Conservation (phyloP, 2,329 filamentous ascomycete species). For the Xylaria sp. region DNA sequence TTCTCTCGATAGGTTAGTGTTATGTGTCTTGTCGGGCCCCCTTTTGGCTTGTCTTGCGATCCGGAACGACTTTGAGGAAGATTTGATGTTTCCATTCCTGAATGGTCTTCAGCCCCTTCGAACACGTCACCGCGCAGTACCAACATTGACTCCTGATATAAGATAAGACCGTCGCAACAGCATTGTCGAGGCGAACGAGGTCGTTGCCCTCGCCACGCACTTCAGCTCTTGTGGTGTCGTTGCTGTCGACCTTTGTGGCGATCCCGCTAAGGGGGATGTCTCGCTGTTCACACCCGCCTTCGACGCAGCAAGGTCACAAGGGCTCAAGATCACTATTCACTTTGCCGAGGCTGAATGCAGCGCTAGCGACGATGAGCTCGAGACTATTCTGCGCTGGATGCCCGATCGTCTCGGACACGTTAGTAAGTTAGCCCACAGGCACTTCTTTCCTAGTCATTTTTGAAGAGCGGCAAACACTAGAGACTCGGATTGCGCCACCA, state of each 20-base stretch:
- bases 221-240: constrained; percentile 69
- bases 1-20: constrained; percentile 64
- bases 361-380: constrained; percentile 69
- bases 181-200: constrained; percentile 67
- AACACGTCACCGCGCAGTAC: background rate
- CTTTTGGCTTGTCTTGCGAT: background rate
- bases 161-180: constrained; percentile 74
- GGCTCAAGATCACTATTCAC: constrained; percentile 76
- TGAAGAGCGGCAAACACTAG: background rate
- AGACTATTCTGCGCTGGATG: constrained; percentile 70
- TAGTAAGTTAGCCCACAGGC: constrained; percentile 49
- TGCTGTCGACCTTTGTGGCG: constrained; percentile 82
- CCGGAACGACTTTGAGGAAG: background rate
- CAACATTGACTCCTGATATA: background rate
- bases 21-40: background rate
- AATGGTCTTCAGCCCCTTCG: too few species aligned
- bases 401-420: constrained; percentile 82
- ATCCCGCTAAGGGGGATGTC: constrained; percentile 73
- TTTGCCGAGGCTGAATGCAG: constrained; percentile 77
- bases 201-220: constrained; percentile 70
- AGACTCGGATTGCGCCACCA: background rate
- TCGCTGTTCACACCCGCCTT: constrained; percentile 70
- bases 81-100: background rate
- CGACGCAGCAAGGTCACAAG: constrained; percentile 62
- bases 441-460: background rate